Conservation (phyloP, 805 yeast genomes). For the Ogataea saltuana region DNA sequence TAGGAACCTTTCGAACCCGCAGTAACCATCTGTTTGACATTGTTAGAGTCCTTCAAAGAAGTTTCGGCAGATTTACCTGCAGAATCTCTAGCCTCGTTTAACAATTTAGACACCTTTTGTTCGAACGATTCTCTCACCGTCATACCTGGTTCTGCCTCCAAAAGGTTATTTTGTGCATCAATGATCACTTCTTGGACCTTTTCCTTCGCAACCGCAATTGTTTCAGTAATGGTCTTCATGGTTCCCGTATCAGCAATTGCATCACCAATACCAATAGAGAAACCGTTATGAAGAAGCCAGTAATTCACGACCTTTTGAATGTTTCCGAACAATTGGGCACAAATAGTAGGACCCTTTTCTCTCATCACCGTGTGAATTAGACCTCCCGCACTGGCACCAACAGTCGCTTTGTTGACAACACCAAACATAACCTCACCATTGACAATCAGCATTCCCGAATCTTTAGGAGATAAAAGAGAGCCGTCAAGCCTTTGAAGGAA, state of each 20-base stretch:
- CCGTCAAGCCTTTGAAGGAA: constrained; percentile 94
- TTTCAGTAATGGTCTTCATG: constrained; percentile 89
- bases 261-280: constrained; percentile 99
- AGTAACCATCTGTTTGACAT: constrained; percentile 98
- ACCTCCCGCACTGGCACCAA: constrained; percentile 98
- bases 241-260: constrained; percentile 98
- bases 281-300: constrained; percentile 96
- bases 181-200: constrained; percentile 92
- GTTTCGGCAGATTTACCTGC: constrained; percentile 99
- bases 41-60: constrained; percentile 88
- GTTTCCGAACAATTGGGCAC: constrained; percentile 89
- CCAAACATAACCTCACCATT: constrained; percentile 98
- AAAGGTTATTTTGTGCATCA: constrained; percentile 85
- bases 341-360: constrained; percentile 90
- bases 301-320: constrained; percentile 94
- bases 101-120: constrained; percentile 91
- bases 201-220: constrained; percentile 88
- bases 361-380: constrained; percentile 95
- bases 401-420: constrained; percentile 96
- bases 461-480: constrained; percentile 81
- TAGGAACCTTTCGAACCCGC: constrained; percentile 99
- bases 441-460: constrained; percentile 91
- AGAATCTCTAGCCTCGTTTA: constrained; percentile 98
- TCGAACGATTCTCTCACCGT: constrained; percentile 97
- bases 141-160: constrained; percentile 99